A percentile compares a stretch with the other conserved stretches of the same genome.
Evolutionary conservation across 2,329 filamentous ascomycete species (phyloP).

Genomic region (Exophiala bonariae): DNA sequence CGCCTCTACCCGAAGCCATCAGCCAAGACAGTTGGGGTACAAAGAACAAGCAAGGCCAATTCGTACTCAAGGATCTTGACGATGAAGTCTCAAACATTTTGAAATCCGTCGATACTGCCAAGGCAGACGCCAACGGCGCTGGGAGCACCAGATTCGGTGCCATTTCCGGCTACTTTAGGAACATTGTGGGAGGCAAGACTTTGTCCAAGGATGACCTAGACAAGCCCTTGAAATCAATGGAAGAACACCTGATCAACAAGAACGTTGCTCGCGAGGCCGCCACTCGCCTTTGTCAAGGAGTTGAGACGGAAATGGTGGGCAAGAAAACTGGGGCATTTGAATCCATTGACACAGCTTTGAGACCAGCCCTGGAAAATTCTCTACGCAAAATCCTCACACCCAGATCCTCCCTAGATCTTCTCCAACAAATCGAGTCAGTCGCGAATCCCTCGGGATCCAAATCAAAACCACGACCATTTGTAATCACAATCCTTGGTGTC

Average conservation of each 20-base stretch:
- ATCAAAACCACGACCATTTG: constrained; percentile 75
- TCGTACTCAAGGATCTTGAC: constrained; percentile 88
- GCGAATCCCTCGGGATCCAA: constrained; percentile 66
- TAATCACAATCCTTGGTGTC: constrained; percentile 96
- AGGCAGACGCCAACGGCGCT: constrained; percentile 47
- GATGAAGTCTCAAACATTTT: constrained; percentile 92
- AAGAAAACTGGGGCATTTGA: constrained; percentile 92
- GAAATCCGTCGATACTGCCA: constrained; percentile 71
- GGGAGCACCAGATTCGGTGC: constrained; percentile 74
- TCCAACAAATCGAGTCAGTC: constrained; percentile 86
- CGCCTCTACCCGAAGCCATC: constrained; percentile 69
- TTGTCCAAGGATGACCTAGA: constrained; percentile 85
- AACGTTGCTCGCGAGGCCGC: constrained; percentile 96
- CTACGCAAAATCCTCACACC: constrained; percentile 94
- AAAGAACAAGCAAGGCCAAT: constrained; percentile 83
- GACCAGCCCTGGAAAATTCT: constrained; percentile 85
- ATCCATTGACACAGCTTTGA: constrained; percentile 78
- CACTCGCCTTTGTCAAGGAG: constrained; percentile 83
- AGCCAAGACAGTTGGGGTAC: constrained; percentile 81
- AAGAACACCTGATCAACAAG: constrained; percentile 90
- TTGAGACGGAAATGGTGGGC: constrained; percentile 85
- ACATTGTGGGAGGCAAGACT: constrained; percentile 91
- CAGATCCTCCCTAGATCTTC: constrained; percentile 87
- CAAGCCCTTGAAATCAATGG: constrained; percentile 93
- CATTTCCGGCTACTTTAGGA: constrained; percentile 86